Evolutionary conservation across 2,329 filamentous ascomycete genomes (phyloP), one percentile per base, ranked within the genome.

Genomic region (Gremmenia infestans): DNA sequence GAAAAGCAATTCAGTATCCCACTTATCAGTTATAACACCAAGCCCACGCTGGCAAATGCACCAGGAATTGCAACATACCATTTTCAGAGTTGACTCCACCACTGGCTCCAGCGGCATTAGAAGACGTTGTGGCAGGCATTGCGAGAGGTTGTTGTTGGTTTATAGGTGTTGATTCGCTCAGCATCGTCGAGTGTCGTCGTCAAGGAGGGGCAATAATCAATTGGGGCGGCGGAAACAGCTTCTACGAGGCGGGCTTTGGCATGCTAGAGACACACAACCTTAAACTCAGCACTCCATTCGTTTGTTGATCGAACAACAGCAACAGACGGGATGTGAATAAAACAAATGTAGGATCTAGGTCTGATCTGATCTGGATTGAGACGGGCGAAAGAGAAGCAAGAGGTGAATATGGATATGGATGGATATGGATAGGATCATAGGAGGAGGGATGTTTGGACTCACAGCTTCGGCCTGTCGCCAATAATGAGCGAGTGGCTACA

Each of bases 41-140:
- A 25, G 40, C 37, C 43, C 42, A 28, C 43, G 19, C 3, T 11
- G 36, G 48, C 15, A 22, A 48, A 42, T 42, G 42, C 32, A 22
- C 15, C 22, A 28, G 42, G 51, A 47, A 43, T 42, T 28, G 42
- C 37, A 43, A 57, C 66, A 58, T 68, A 70, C 68, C 63, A 60
- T 63, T 68, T 51, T 69, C 68, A 48, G 55, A 61, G 58, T 61
- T 63, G 56, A 62, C 56, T 57, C 61, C 64, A 60, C 60, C 63
- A 55, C 59, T 65, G 43, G 65, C 40, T 35, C 52, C 60, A 32
- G 61, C 52, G 47, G 55, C 61, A 43, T 55, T 62, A 36, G 67
- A 65, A 60, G 67, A 64, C 53, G 64, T 66, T 58, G 67, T 60
- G 37, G 66, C 61, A 28, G 68, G 66, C 67, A 70, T 70, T 47